Conservation (phyloP, 768 basidiomycete species). For the Podaxis sp. region DNA sequence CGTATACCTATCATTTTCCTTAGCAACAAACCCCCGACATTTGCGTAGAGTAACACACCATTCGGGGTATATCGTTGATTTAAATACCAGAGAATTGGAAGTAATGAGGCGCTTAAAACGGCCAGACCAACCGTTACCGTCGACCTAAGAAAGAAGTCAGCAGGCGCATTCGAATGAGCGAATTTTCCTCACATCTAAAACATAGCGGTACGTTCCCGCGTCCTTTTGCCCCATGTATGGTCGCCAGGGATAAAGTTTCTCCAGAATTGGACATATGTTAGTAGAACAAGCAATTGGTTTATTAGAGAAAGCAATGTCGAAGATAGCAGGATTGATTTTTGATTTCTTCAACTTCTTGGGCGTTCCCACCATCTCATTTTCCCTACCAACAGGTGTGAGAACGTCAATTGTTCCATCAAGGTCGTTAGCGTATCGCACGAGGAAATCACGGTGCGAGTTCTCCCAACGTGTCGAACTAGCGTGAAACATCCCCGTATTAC, state of each 20-base stretch:
- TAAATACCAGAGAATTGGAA: slow-evolving; percentile 60
- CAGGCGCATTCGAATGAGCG: not conserved
- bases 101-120: slow-evolving; percentile 64
- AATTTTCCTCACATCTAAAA: slow-evolving; percentile 42
- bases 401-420: slow-evolving; percentile 35
- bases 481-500: slow-evolving; percentile 61
- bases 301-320: slow-evolving; percentile 59
- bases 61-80: slow-evolving; percentile 70
- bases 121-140: slow-evolving; percentile 68
- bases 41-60: slow-evolving; percentile 37
- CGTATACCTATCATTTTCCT: slow-evolving; percentile 37
- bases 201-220: slow-evolving; percentile 58
- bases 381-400: slow-evolving; percentile 26
- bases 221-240: slow-evolving; percentile 37
- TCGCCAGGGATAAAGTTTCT: slow-evolving; percentile 46
- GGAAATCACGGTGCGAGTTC: slow-evolving; percentile 42
- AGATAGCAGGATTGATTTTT: slow-evolving; percentile 46
- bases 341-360: slow-evolving; percentile 30
- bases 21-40: not conserved
- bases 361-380: slow-evolving; percentile 28
- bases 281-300: slow-evolving; percentile 36
- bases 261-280: slow-evolving; percentile 37
- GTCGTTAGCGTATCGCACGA: slow-evolving; percentile 40
- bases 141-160: slow-evolving; percentile 32
- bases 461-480: slow-evolving; percentile 38